phyloP scores from a whole-genome alignment of 495 filamentous ascomycete genomes.

The Cryomyces antarcticus region DNA sequence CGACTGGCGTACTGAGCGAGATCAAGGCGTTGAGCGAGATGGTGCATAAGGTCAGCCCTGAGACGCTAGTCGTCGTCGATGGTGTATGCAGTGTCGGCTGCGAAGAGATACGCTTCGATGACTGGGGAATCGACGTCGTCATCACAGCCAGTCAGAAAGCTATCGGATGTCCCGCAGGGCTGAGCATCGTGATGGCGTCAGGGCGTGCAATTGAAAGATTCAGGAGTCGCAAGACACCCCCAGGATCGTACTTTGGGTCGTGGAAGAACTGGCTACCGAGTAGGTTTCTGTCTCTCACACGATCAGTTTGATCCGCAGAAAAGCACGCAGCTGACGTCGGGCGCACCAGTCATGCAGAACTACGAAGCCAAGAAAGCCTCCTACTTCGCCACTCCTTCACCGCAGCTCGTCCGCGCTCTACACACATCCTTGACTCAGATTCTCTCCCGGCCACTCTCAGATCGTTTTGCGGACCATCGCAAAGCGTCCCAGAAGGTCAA shows the following conservation, averaged over 20 bases:
- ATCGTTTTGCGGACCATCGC: constrained; percentile 63
- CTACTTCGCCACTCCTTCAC: constrained; percentile 92
- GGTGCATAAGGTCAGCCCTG: constrained; percentile 66
- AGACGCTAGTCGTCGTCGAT: constrained; percentile 81
- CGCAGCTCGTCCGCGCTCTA: constrained; percentile 82
- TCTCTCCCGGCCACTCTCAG: constrained; percentile 49
- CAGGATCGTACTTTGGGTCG: constrained; percentile 75
- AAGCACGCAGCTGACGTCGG: constrained; percentile 1
- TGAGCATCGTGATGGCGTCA: constrained; percentile 82
- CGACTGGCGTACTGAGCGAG: constrained; percentile 84
- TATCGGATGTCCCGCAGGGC: constrained; percentile 81
- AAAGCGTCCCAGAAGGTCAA: constrained; percentile 65
- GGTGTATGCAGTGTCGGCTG: constrained; percentile 92
- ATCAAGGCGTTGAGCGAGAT: constrained; percentile 64
- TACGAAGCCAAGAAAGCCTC: constrained; percentile 94
- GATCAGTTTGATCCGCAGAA: neutral
- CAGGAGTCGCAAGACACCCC: constrained; percentile 56
- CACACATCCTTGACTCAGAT: constrained; percentile 87
- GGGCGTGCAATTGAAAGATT: constrained; percentile 71
- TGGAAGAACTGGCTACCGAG: constrained; percentile 94
- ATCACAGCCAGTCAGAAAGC: constrained; percentile 91
- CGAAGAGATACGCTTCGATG: constrained; percentile 89
- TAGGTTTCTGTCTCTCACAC: constrained; percentile 15
- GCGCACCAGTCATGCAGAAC: constrained; percentile 73
- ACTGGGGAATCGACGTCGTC: constrained; percentile 83